Conservation (phyloP, 116 monocot species). For the Iris pallida region DNA sequence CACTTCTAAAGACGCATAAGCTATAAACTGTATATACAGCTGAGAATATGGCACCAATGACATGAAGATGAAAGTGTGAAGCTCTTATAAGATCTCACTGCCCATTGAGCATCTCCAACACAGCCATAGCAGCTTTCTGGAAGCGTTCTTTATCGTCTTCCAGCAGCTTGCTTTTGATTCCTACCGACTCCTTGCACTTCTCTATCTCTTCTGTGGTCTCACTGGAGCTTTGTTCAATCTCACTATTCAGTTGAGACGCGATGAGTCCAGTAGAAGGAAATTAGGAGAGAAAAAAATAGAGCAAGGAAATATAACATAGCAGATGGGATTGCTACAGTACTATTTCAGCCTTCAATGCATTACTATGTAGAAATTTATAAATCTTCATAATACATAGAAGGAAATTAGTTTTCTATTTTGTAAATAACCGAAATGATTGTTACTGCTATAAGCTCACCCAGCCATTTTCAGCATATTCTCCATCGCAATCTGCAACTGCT, state of each 20-base stretch:
- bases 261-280: neutral
- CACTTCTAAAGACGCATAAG: too few relatives aligned
- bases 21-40: too few relatives aligned
- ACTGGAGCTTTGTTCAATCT: conserved; percentile 38
- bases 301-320: neutral
- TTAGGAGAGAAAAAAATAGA: neutral
- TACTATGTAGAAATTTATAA: neutral
- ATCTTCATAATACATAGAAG: neutral
- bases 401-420: neutral
- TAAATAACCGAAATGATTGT: neutral
- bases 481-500: conserved; percentile 45
- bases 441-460: conserved; percentile 24
- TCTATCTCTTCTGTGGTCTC: conserved; percentile 54
- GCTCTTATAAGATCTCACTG: too few relatives aligned
- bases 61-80: too few relatives aligned
- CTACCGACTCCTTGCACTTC: conserved; percentile 50
- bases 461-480: conserved; percentile 54
- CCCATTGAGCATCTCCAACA: conserved; percentile 50
- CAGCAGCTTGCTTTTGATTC: conserved; percentile 25
- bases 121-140: conserved; percentile 58
- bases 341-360: neutral
- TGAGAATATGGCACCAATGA: too few relatives aligned
- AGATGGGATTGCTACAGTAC: neutral
- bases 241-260: conserved; percentile 36
- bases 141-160: conserved; percentile 52